These are phyloP conservation scores for Pichia sp. DNA, from an alignment of 1,139 yeast genomes.

Conservation along the genomic window DNA sequence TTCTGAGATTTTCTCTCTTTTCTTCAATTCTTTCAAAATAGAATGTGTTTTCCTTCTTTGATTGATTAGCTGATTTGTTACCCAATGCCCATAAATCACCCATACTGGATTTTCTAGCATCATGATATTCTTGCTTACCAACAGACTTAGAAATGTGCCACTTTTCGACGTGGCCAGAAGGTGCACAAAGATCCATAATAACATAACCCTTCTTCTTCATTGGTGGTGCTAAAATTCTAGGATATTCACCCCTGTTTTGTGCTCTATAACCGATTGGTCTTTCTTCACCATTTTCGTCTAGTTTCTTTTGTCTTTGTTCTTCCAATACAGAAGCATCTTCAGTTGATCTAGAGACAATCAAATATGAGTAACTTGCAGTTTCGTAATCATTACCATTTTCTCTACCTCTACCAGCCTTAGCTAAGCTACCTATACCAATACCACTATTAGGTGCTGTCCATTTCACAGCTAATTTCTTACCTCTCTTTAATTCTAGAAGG, in stretches of 20 bases:
- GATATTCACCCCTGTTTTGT: conserved; percentile 51
- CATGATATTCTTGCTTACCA: conserved; percentile 77
- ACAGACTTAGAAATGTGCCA: conserved; percentile 86
- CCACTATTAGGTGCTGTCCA: conserved; percentile 68
- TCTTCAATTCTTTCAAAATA: conserved; percentile 30
- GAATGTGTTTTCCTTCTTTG: conserved; percentile 31
- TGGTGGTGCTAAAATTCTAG: conserved; percentile 75
- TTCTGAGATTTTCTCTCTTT: conserved; percentile 28
- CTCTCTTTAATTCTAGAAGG: conserved; percentile 78
- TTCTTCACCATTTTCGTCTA: conserved; percentile 3
- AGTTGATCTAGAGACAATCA: conserved; percentile 63
- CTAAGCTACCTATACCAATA: conserved; percentile 48
- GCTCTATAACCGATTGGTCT: conserved; percentile 33
- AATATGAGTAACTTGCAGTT: conserved; percentile 70
- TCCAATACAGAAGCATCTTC: conserved; percentile 41
- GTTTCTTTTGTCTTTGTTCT: conserved; percentile 17
- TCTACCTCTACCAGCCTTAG: conserved; percentile 66
- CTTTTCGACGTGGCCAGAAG: conserved; percentile 75
- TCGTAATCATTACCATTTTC: conserved; percentile 73
- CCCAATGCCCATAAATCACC: conserved; percentile 94
- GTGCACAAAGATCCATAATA: conserved; percentile 73
- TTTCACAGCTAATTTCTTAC: conserved; percentile 65
- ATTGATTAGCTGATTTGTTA: conserved; percentile 58
- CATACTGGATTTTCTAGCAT: conserved; percentile 77
- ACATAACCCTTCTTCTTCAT: conserved; percentile 82